phyloP scores from a whole-genome alignment of 179 eudicot genomes.

The Patellifolia procumbens region DNA sequence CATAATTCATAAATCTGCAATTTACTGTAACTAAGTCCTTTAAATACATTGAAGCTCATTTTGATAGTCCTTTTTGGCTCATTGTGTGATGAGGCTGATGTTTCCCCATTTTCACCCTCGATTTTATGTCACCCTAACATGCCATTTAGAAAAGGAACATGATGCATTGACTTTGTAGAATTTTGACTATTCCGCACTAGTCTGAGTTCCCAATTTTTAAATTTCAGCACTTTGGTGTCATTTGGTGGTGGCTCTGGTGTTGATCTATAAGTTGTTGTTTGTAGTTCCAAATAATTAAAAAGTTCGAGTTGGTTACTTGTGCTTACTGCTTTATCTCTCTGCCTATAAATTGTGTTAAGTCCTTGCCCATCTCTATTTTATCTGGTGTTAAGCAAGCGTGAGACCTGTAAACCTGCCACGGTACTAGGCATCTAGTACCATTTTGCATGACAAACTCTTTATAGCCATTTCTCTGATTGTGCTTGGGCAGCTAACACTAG shows the following conservation, averaged over 20 bases:
- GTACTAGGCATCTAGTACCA: slow-evolving; percentile 3
- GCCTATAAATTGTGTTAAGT: background rate
- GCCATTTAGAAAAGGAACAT: background rate
- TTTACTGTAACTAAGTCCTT: background rate
- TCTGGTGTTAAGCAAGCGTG: background rate
- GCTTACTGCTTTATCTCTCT: too few species aligned
- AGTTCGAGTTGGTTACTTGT: too few species aligned
- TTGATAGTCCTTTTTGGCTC: background rate
- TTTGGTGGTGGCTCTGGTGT: background rate
- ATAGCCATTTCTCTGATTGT: slow-evolving; percentile 6
- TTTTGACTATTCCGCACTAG: background rate
- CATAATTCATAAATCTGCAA: too few species aligned
- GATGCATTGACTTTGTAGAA: background rate
- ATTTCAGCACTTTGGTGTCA: background rate
- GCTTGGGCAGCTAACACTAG: slow-evolving; percentile 40
- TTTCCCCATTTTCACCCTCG: background rate
- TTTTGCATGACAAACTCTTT: background rate
- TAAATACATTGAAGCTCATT: background rate
- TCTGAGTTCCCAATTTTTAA: background rate
- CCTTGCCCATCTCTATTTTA: background rate
- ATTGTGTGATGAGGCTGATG: slow-evolving; percentile 1
- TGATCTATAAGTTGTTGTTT: background rate
- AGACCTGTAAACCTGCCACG: background rate
- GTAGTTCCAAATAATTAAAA: too few species aligned
- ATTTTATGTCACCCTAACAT: background rate